Evolutionary conservation across 2,329 filamentous ascomycete genomes (phyloP), one percentile per base, ranked within the genome.

Genomic region (Diaporthe nobilis): DNA sequence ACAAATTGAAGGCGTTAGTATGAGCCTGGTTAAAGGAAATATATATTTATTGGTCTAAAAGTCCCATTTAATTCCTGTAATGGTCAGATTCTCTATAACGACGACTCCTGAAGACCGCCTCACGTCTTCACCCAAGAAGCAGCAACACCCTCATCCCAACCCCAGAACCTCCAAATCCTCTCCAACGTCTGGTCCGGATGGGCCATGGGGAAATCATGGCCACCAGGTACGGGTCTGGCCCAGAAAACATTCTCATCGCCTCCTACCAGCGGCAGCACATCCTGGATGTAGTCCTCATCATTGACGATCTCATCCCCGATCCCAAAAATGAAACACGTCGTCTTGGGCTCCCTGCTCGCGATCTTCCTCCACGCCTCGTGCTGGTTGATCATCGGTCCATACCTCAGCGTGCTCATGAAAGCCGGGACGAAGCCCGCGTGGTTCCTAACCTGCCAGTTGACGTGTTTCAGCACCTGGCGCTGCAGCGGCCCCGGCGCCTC

Each of bases 201-300:
- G n/a, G 90, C 90, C 84, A 92, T 91, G 22, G 91, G 90, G 78
- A 92, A 92, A 77, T 93, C 90, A 79, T 93, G 91, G 1, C 86
- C 88, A 1, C 89, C 90, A 0, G 87, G 86, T 1, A 92, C 83
- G 15, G 89, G 81, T 47, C 83, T 85, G 87, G 89, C 91, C 57
- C 83, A 82, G 9, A 91, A 86, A 20, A 85, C 85, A 0, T 86
- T 85, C 67, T 83, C 81, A 9, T 78, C 61, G 13, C 90, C 89
- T 20, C 88, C 89, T 55, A 90, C 79, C 25, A 91, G 82, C 28
- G 87, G 87, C 73, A 90, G 81, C 4, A 85, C 89, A 58, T 90
- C 88, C 39, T 82, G 80, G 65, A 82, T 82, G 78, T 90, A 91
- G 68, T 88, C 86, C 2, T 83, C 82, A n/a, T 81, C 81, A 76